A percentile compares a stretch with the other conserved stretches of the same genome.
These are phyloP conservation scores for Aspergillus phoenicis DNA, from an alignment of 2,329 filamentous ascomycete species.

Conservation along the genomic window DNA sequence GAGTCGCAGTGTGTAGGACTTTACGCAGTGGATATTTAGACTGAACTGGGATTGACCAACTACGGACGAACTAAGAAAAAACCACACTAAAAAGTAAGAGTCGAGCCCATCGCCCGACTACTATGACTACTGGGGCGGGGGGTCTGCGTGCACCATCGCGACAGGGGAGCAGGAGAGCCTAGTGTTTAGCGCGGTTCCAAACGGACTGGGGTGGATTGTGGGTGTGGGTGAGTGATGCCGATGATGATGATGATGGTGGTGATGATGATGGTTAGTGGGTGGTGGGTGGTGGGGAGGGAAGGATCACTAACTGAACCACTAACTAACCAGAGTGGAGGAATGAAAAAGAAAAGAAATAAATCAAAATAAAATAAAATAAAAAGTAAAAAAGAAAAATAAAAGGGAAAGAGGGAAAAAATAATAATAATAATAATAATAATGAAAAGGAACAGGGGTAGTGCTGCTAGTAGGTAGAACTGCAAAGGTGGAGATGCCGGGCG, in stretches of 20 bases:
- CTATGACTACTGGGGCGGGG: constrained; percentile 6
- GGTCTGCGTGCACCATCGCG: constrained; percentile 13
- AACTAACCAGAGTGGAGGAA: neutral
- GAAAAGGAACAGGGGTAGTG: neutral
- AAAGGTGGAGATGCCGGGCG: constrained; percentile 15
- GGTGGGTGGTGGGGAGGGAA: neutral
- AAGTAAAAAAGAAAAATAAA: neutral
- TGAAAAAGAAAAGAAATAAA: neutral
- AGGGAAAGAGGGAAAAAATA: neutral
- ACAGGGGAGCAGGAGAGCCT: constrained; percentile 21
- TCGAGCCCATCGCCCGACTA: constrained; percentile 22
- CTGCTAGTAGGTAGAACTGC: neutral
- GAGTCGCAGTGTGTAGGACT: constrained; percentile 13
- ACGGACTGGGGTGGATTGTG: constrained; percentile 24
- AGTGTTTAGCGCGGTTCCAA: constrained; percentile 21
- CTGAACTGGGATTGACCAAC: constrained; percentile 23
- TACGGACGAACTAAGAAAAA: constrained; percentile 20
- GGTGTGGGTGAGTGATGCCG: constrained; percentile 19
- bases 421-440: neutral
- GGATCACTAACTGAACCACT: too few relatives aligned
- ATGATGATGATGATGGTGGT: constrained; percentile 20
- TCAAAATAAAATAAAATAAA: neutral
- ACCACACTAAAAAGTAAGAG: constrained; percentile 16
- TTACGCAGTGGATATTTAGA: constrained; percentile 15
- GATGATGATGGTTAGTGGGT: neutral